Base-by-base conservation (phyloP, 495 filamentous ascomycete genomes). In the Penicillium fimorum region DNA sequence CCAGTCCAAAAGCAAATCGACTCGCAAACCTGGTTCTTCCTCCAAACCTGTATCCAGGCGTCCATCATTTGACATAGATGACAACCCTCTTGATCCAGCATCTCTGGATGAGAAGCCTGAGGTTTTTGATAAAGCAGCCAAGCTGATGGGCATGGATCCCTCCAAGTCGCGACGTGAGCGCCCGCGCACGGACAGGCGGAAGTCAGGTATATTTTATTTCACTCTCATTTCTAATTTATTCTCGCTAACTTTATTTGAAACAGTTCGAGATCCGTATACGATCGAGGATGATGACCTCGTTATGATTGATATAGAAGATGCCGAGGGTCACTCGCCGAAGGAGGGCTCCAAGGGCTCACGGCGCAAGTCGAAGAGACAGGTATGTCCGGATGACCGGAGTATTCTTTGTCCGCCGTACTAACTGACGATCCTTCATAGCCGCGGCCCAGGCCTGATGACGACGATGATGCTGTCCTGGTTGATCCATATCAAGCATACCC, bases 261-360 rank as follows among this genome's bases (percentile, higher is more conserved):
- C 62, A 55, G 72, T 73, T 43, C 82, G 77, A 41, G 84, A 87
- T 64, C 79, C 84, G 5, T 84, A 85, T 63, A 64, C 79, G 8
- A 72, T 85, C 47, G 82, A 85, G 38, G 78, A 80, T 51, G 82
- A 84, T 52, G 84, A 86, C 55, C 66, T 83, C 47, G 78, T 84
- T 40, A 73, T 84, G 75, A 78, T 84, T 15, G 75, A 84, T 56
- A 70, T 59, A 15, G 72, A 78, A 47, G 75, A 74, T 33, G 67
- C 56, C 13, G 79, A 80, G 20, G 72, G 75, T 33, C 73, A 57
- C n/a, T 75, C 66, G 35, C 72, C 67, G 15, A 76, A 65, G 53
- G 70, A 72, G 15, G 61, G 58, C 22, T 70, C 73, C 8, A 66
- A 61, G 35, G 69, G 67, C 50, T 71, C 72, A 10, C 78, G 68